phyloP scores from a whole-genome alignment of 164 flowering plant species.

The Warburgia ugandensis region DNA sequence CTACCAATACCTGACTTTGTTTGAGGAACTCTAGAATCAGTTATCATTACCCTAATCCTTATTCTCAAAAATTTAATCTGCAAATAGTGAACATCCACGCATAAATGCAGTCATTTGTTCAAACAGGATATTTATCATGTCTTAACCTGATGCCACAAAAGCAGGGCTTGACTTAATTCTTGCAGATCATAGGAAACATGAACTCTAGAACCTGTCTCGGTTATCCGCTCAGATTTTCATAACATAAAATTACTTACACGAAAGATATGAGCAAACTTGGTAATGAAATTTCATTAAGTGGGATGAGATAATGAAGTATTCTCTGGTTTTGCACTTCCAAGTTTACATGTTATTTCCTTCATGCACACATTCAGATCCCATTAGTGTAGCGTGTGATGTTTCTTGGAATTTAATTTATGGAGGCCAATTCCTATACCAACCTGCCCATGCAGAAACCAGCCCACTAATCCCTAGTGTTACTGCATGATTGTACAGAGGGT shows the following conservation, averaged over 20 bases:
- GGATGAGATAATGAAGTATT: not conserved
- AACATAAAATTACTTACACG: not conserved
- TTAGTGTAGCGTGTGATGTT: not conserved
- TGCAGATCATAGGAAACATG: too few relatives aligned
- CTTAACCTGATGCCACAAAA: not conserved
- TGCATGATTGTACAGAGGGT: constrained; percentile 77
- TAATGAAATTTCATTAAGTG: not conserved
- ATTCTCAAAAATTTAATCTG: not conserved
- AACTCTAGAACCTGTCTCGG: not conserved
- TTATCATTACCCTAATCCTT: not conserved
- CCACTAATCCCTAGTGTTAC: constrained; percentile 91
- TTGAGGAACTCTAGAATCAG: too few relatives aligned
- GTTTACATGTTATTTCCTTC: not conserved
- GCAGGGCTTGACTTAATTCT: too few relatives aligned
- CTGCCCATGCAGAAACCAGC: constrained; percentile 97
- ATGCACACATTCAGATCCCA: not conserved
- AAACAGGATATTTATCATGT: not conserved
- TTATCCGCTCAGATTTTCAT: constrained; percentile 1
- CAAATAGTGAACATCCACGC: not conserved
- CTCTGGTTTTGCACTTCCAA: not conserved
- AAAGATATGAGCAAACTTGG: not conserved
- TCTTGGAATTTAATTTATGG: constrained; percentile 18
- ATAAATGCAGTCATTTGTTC: not conserved
- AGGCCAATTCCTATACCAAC: constrained; percentile 99
- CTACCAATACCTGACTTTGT: too few relatives aligned